Percentiles rank a stretch among this genome's conserved stretches.
Conservation (phyloP, 768 basidiomycete species). For the Rhizopogon rudus region DNA sequence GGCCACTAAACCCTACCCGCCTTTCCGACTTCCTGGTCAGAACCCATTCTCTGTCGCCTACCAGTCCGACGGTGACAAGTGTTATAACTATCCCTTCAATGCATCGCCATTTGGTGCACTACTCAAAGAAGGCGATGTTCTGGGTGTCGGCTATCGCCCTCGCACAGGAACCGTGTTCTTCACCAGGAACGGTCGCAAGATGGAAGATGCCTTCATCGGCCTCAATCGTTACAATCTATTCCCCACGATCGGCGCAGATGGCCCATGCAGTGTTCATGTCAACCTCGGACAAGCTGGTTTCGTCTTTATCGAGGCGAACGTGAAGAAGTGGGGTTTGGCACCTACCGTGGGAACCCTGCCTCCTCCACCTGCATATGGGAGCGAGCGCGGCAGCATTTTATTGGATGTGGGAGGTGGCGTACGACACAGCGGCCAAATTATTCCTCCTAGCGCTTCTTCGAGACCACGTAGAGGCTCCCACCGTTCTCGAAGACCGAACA, state of each 20-base stretch:
- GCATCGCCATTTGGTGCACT: conserved; percentile 75
- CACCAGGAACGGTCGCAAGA: conserved; percentile 95
- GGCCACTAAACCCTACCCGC: conserved; percentile 95
- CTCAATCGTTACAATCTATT: conserved; percentile 91
- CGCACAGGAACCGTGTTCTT: conserved; percentile 98
- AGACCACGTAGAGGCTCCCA: conserved; percentile 49
- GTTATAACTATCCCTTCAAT: conserved; percentile 95
- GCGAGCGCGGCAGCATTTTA: conserved; percentile 93
- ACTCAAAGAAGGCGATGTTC: conserved; percentile 90
- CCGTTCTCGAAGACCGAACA: conserved; percentile 53
- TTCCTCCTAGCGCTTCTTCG: conserved; percentile 35
- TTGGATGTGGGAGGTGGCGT: conserved; percentile 70
- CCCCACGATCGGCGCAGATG: conserved; percentile 95
- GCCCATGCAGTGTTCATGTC: conserved; percentile 94
- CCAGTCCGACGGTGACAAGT: conserved; percentile 95
- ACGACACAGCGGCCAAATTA: conserved; percentile 32
- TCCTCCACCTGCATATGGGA: conserved; percentile 96
- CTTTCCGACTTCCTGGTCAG: conserved; percentile 86
- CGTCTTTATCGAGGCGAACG: conserved; percentile 99
- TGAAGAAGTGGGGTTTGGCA: conserved; percentile 99
- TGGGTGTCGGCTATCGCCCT: conserved; percentile 94
- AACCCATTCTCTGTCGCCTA: conserved; percentile 90
- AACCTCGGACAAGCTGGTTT: conserved; percentile 98
- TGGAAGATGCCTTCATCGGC: conserved; percentile 93
- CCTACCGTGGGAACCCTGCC: conserved; percentile 96